Percentiles rank a stretch among this genome's conserved stretches.
phyloP scores from a whole-genome alignment of 192 early-diverging fungal species.

The Dissophora ornata region DNA sequence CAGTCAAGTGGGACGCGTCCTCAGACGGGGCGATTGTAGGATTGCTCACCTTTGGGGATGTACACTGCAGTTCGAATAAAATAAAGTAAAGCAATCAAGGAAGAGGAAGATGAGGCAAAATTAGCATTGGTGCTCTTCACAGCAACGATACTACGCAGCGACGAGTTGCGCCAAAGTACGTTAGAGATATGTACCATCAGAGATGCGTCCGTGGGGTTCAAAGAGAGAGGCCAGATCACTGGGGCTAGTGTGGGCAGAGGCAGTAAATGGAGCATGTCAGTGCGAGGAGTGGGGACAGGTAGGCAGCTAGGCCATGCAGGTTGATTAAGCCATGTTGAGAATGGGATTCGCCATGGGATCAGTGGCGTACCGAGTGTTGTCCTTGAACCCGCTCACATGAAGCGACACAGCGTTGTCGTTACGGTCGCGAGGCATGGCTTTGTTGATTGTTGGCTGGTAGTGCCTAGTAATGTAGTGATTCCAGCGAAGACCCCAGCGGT shows the following conservation, averaged over 20 bases:
- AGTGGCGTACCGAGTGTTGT: conserved; percentile 40
- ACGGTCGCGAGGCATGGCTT: conserved; percentile 46
- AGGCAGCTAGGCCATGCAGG: no score
- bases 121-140: not conserved
- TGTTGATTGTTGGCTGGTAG: no score
- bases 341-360: no score
- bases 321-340: no score
- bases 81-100: not conserved
- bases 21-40: not conserved
- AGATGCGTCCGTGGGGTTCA: conserved; percentile 34
- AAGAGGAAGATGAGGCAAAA: not conserved
- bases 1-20: conserved; percentile 2
- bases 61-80: conserved; percentile 13
- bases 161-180: no score
- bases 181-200: conserved; percentile 49
- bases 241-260: conserved; percentile 18
- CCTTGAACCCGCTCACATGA: conserved; percentile 52
- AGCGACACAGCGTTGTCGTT: conserved; percentile 44
- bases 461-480: not conserved
- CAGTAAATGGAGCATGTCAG: no score
- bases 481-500: no score
- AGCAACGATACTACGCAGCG: not conserved
- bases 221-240: conserved; percentile 48
- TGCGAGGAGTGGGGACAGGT: no score
- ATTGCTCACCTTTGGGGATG: conserved; percentile 49